These are phyloP conservation scores for Sparassis latifolia DNA, from an alignment of 1,284 basidiomycete genomes.

Conservation along the genomic window DNA sequence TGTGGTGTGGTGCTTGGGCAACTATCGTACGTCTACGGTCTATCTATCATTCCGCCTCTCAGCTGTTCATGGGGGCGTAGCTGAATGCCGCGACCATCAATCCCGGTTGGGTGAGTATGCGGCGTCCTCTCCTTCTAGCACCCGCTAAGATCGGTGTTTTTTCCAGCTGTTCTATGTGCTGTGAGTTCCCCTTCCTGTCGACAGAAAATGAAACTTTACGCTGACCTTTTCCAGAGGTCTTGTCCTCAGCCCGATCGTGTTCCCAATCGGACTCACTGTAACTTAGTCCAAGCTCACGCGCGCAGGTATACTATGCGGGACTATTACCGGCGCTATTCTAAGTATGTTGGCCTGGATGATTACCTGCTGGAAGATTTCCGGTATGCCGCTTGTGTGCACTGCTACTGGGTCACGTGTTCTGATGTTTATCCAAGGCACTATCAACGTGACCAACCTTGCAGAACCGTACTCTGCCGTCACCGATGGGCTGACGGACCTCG, in stretches of 20 bases:
- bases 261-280: slow-evolving; percentile 41
- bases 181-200: slow-evolving; percentile 19
- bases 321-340: slow-evolving; percentile 34
- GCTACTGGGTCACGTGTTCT: background rate
- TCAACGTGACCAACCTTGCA: slow-evolving; percentile 38
- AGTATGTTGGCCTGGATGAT: slow-evolving; percentile 49
- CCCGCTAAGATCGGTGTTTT: too few species aligned
- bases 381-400: slow-evolving; percentile 15
- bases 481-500: slow-evolving; percentile 36
- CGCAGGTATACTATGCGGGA: slow-evolving; percentile 35
- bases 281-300: slow-evolving; percentile 41
- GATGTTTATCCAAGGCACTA: slow-evolving; percentile 24
- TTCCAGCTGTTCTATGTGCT: slow-evolving; percentile 39
- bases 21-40: slow-evolving; percentile 30
- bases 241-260: slow-evolving; percentile 40
- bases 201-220: too few species aligned
- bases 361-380: slow-evolving; percentile 44
- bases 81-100: slow-evolving; percentile 39
- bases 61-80: slow-evolving; percentile 14
- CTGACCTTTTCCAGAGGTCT: slow-evolving; percentile 30
- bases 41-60: too few species aligned
- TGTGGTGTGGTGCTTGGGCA: slow-evolving; percentile 52
- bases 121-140: background rate
- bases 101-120: slow-evolving; percentile 33
- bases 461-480: slow-evolving; percentile 43